A percentile compares a stretch with the other conserved stretches of the same genome.
Evolutionary conservation across 108 stramenopile species (phyloP).

Genomic region (Nitzschia inconspicua): DNA sequence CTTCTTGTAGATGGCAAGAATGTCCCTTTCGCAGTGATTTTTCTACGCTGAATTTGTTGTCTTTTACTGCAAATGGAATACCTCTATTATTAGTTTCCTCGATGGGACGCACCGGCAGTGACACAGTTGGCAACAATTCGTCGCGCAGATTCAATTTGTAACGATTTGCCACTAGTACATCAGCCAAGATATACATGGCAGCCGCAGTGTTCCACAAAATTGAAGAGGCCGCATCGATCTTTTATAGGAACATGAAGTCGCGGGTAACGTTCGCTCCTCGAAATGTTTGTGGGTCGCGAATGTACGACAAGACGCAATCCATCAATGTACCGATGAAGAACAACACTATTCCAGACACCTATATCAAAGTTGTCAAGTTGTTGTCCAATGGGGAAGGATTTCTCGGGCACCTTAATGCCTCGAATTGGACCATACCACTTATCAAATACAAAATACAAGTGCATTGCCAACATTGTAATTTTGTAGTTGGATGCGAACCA

Average conservation of each 20-base stretch:
- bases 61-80: no score
- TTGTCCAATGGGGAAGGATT: no score
- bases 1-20: no score
- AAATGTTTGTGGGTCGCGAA: neutral
- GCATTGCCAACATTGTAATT: slow-evolving; percentile 1
- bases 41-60: no score
- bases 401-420: neutral
- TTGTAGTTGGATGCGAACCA: slow-evolving; percentile 6
- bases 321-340: slow-evolving; percentile 1
- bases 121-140: no score
- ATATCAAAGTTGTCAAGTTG: neutral
- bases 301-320: neutral
- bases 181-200: slow-evolving; percentile 3
- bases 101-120: no score
- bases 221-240: neutral
- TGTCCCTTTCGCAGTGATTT: no score
- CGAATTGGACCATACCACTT: neutral
- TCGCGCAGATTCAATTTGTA: no score
- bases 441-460: neutral
- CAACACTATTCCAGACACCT: neutral
- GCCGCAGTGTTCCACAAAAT: slow-evolving; percentile 4
- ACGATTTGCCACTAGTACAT: neutral
- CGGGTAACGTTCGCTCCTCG: no score
- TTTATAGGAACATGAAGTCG: no score
- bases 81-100: no score